Conservation (phyloP, 805 yeast species). For the Komagataella pseudopastoris region DNA sequence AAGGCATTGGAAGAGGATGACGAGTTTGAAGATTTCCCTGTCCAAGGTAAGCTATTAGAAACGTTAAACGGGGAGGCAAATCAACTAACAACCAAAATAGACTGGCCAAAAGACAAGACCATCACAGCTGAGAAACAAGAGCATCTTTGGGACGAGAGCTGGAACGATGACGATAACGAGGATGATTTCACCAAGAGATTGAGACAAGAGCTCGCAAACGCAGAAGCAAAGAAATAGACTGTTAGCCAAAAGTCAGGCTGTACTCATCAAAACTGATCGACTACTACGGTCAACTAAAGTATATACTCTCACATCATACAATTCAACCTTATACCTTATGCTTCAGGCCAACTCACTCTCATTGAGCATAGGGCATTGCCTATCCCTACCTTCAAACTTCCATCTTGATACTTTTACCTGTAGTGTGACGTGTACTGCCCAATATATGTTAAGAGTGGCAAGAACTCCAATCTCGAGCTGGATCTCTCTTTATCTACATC, state of each 20-base stretch:
- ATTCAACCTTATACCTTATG: background rate
- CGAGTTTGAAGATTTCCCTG: constrained; percentile 94
- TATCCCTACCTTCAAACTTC: background rate
- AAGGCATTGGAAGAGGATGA: constrained; percentile 90
- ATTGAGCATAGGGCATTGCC: background rate
- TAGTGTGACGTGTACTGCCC: background rate
- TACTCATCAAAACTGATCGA: background rate
- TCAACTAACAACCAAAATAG: constrained; percentile 11
- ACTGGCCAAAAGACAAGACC: constrained; percentile 56
- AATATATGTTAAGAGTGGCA: background rate
- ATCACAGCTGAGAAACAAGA: constrained; percentile 37
- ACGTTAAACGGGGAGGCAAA: background rate
- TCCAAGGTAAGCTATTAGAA: constrained; percentile 35
- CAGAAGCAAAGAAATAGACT: background rate
- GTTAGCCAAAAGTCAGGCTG: background rate
- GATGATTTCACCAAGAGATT: constrained; percentile 75
- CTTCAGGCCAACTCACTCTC: too few species aligned
- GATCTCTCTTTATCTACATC: background rate
- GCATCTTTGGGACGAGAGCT: constrained; percentile 88
- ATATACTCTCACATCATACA: background rate
- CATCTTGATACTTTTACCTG: background rate
- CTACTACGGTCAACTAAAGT: background rate
- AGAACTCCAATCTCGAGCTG: background rate
- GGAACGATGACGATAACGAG: constrained; percentile 93
- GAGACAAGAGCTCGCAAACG: constrained; percentile 25